Base-by-base conservation (phyloP, 1,284 basidiomycete genomes). In the Stereum hirsutum region DNA sequence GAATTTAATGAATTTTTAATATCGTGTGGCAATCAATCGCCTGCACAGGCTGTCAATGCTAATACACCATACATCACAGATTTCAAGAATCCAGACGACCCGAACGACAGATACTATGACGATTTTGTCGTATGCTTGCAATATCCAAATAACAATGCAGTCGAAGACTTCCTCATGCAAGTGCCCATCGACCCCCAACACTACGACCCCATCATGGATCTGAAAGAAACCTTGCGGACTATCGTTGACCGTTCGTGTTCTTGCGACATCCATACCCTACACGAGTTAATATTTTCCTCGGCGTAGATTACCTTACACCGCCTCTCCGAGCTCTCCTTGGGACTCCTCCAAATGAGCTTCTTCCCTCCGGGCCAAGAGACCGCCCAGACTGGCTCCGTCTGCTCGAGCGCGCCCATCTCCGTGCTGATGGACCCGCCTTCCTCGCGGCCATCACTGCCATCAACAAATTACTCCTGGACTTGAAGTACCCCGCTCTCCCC, bases 151-250 rank as follows among this genome's bases (percentile, higher is more conserved):
- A 51, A 69, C 41, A 74, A 74, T 52, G 84, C 84, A 10, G 62
- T 66, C 2, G 71, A 68, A 34, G 78, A 81, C 51, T 63, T 88
- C 61, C 69, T 83, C 46, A 68, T 88, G 44, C 70, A 86, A 37
- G 74, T 69, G 34, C 85, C 85, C 15, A 85, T 79, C 56, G 85
- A 89, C 63, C 76, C 76, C 51, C 82, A 89, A 52, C 82, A 86
- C 53, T 88, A 87, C 56, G 81, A 82, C 55, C 85, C 85, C 12
- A 78, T 88, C 44, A 71, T 80, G 66, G 81, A 81, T 52, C 63
- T 88, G 26, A 78, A 84, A 60, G 68, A 69, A 49, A 72, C 78
- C 5, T 58, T 88, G 26, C 70, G 78, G 57, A 76, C 74, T 39
- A 85, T 88, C 32, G 59, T 86, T 46, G 72, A 84, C 62, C 68